Evolutionary conservation across 805 yeast genomes (phyloP).

Genomic region (Isabelozyma rhagii): DNA sequence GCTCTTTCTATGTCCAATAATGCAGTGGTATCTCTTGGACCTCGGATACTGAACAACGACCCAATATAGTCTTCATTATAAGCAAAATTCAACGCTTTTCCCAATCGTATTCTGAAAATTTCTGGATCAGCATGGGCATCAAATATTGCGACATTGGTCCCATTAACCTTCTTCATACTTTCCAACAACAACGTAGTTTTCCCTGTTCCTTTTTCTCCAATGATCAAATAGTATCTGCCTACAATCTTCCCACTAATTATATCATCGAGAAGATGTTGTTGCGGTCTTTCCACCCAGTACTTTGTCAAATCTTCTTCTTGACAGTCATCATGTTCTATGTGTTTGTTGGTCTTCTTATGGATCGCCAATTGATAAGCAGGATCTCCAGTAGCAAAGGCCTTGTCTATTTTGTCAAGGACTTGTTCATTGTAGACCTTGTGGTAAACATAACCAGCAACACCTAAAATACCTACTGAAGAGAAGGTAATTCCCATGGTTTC

Average conservation of each 20-base stretch:
- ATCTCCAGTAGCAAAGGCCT: constrained; percentile 67
- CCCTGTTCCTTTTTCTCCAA: constrained; percentile 88
- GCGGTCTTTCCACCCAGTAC: constrained; percentile 67
- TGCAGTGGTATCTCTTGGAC: constrained; percentile 84
- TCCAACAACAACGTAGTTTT: constrained; percentile 74
- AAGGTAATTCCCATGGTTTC: constrained; percentile 74
- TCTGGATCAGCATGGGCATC: constrained; percentile 89
- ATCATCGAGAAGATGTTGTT: constrained; percentile 62
- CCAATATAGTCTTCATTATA: constrained; percentile 83
- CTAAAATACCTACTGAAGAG: constrained; percentile 65
- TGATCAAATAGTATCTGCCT: constrained; percentile 68
- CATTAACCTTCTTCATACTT: constrained; percentile 60
- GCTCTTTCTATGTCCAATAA: constrained; percentile 80
- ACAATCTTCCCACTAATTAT: constrained; percentile 59
- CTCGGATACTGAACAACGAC: constrained; percentile 72
- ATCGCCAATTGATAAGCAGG: constrained; percentile 58
- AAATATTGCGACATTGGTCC: constrained; percentile 62
- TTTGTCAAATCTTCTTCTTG: constrained; percentile 25
- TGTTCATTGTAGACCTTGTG: constrained; percentile 59
- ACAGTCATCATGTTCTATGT: constrained; percentile 12
- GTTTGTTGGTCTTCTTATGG: constrained; percentile 43
- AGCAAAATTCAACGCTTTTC: constrained; percentile 69
- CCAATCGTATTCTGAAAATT: constrained; percentile 71
- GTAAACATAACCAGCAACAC: constrained; percentile 68
- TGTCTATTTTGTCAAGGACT: constrained; percentile 61